A percentile compares a stretch with the other conserved stretches of the same genome.
Conservation (phyloP, 768 basidiomycete genomes). For the Trametes punicea region DNA sequence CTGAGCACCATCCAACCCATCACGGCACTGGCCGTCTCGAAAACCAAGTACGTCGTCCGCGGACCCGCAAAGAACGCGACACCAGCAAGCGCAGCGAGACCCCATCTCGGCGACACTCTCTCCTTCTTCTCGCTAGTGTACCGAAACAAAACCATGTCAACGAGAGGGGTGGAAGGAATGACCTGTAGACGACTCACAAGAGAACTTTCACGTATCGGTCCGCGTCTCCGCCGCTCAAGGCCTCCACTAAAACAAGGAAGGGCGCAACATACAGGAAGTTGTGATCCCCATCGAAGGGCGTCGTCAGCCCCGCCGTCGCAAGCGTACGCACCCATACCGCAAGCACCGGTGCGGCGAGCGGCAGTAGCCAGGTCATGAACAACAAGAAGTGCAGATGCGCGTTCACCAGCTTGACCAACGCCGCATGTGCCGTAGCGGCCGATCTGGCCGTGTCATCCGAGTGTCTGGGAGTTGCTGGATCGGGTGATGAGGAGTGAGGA, state of each 20-base stretch:
- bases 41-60: slow-evolving; percentile 61
- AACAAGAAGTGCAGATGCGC: slow-evolving; percentile 55
- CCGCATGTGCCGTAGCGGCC: neutral
- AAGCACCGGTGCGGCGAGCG: slow-evolving; percentile 71
- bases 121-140: neutral
- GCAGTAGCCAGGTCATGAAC: slow-evolving; percentile 78
- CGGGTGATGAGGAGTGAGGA: neutral
- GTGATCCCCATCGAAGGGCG: slow-evolving; percentile 83
- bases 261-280: slow-evolving; percentile 62
- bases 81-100: slow-evolving; percentile 45
- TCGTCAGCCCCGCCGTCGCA: slow-evolving; percentile 70
- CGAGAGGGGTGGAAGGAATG: neutral
- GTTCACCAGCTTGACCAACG: neutral
- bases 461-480: neutral
- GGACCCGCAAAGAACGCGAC: slow-evolving; percentile 66
- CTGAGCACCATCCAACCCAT: slow-evolving; percentile 43
- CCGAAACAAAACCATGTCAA: neutral
- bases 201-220: slow-evolving; percentile 34
- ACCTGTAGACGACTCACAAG: slow-evolving; percentile 27
- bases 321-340: slow-evolving; percentile 90
- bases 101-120: slow-evolving; percentile 47
- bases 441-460: neutral
- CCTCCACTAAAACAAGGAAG: slow-evolving; percentile 59
- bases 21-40: slow-evolving; percentile 54
- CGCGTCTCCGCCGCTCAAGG: slow-evolving; percentile 48